Evolutionary conservation across 192 early-diverging fungal species (phyloP).

Genomic region (Thamnidium elegans): DNA sequence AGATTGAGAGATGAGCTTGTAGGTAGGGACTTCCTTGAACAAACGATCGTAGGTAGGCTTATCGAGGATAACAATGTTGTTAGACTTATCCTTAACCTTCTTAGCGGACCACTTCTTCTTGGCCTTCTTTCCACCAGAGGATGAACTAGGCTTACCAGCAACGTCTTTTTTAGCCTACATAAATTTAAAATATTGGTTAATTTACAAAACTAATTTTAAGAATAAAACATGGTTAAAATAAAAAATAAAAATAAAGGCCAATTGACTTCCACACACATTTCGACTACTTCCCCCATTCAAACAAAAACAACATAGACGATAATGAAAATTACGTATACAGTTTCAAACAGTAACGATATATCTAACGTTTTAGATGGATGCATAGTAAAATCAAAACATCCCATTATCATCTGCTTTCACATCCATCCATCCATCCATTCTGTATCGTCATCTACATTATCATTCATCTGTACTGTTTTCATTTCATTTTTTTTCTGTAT

Average conservation of each 20-base stretch:
- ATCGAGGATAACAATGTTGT: constrained; percentile 98
- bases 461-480: not conserved
- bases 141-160: constrained; percentile 55
- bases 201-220: not conserved
- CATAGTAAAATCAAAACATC: not conserved
- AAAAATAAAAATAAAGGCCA: not conserved
- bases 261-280: no score
- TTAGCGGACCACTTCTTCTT: constrained; percentile 99
- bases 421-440: constrained; percentile 5
- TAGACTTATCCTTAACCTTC: constrained; percentile 99
- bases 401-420: no score
- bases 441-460: not conserved
- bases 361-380: not conserved
- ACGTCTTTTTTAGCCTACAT: constrained; percentile 60
- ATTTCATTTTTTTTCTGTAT: not conserved
- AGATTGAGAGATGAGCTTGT: constrained; percentile 98
- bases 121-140: constrained; percentile 60
- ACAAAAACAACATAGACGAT: not conserved
- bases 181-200: not conserved
- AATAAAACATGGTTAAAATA: not conserved
- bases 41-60: constrained; percentile 97
- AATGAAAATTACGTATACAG: not conserved
- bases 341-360: not conserved
- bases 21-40: constrained; percentile 99
- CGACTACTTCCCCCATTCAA: not conserved